Evolutionary conservation across 768 basidiomycete genomes (phyloP).

Genomic region (Collybiopsis confluens): DNA sequence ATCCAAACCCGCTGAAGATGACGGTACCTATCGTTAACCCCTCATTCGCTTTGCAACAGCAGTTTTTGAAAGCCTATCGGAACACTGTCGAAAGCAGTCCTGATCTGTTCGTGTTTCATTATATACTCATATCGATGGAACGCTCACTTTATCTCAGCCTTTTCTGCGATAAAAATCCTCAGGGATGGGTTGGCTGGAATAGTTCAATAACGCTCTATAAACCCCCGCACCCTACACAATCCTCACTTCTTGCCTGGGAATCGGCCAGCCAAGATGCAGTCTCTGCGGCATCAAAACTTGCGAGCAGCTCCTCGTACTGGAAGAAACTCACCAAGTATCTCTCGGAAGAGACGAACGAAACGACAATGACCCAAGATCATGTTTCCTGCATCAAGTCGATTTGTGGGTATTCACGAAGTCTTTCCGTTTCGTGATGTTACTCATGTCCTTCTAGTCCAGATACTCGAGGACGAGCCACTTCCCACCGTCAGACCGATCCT

Average conservation of each 20-base stretch:
- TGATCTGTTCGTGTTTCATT: conserved; percentile 41
- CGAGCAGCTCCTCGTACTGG: conserved; percentile 56
- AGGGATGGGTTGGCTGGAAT: conserved; percentile 71
- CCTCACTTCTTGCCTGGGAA: conserved; percentile 62
- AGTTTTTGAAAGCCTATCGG: conserved; percentile 54
- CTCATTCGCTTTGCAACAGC: conserved; percentile 46
- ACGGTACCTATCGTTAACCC: conserved; percentile 40
- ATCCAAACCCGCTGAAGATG: conserved; percentile 64
- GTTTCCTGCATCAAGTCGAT: conserved; percentile 72
- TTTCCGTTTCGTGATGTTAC: background rate
- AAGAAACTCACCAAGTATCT: conserved; percentile 62
- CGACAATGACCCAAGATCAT: conserved; percentile 60
- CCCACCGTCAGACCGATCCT: conserved; percentile 56
- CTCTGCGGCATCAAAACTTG: conserved; percentile 43
- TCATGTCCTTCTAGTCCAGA: conserved; percentile 49
- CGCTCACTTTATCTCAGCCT: conserved; percentile 27
- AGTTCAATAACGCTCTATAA: conserved; percentile 40
- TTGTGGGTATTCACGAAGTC: conserved; percentile 42
- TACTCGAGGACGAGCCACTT: conserved; percentile 73
- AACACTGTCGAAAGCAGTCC: conserved; percentile 38
- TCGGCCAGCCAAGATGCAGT: conserved; percentile 45
- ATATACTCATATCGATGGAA: background rate
- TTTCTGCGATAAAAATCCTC: conserved; percentile 50
- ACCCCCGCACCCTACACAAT: conserved; percentile 41
- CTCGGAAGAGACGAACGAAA: conserved; percentile 74